Conservation (phyloP, 805 yeast genomes). For the Hanseniaspora thailandica region DNA sequence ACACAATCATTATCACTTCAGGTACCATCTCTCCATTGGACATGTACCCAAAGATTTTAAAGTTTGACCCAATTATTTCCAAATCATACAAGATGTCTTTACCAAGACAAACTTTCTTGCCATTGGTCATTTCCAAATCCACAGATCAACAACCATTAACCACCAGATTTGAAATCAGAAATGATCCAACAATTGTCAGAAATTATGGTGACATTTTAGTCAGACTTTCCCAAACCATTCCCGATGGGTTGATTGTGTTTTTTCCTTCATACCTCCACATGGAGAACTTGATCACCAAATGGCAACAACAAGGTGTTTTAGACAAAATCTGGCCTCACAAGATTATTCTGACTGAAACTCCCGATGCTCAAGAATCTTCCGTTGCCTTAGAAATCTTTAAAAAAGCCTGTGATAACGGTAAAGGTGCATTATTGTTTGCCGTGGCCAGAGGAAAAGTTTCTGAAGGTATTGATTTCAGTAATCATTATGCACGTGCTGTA, state of each 20-base stretch:
- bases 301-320: slow-evolving; percentile 97
- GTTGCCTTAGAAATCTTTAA: slow-evolving; percentile 90
- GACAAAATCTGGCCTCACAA: slow-evolving; percentile 99
- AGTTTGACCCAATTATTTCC: slow-evolving; percentile 85
- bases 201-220: slow-evolving; percentile 87
- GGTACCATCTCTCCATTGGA: slow-evolving; percentile 98
- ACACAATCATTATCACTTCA: slow-evolving; percentile 86
- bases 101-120: slow-evolving; percentile 82
- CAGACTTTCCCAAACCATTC: slow-evolving; percentile 89
- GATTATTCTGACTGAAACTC: slow-evolving; percentile 89
- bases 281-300: slow-evolving; percentile 96
- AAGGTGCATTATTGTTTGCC: slow-evolving; percentile 91
- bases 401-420: slow-evolving; percentile 91
- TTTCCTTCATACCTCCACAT: slow-evolving; percentile 93
- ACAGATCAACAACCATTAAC: slow-evolving; percentile 96
- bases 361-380: slow-evolving; percentile 97
- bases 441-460: slow-evolving; percentile 99
- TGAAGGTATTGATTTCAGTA: slow-evolving; percentile 98
- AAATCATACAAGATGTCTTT: slow-evolving; percentile 94
- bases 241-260: slow-evolving; percentile 96
- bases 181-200: slow-evolving; percentile 94
- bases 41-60: slow-evolving; percentile 95
- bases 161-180: slow-evolving; percentile 90
- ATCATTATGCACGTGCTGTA: slow-evolving; percentile 94
- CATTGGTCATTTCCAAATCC: slow-evolving; percentile 93